phyloP scores from a whole-genome alignment of 257 asterid species.

The Nicotiana attenuata region DNA sequence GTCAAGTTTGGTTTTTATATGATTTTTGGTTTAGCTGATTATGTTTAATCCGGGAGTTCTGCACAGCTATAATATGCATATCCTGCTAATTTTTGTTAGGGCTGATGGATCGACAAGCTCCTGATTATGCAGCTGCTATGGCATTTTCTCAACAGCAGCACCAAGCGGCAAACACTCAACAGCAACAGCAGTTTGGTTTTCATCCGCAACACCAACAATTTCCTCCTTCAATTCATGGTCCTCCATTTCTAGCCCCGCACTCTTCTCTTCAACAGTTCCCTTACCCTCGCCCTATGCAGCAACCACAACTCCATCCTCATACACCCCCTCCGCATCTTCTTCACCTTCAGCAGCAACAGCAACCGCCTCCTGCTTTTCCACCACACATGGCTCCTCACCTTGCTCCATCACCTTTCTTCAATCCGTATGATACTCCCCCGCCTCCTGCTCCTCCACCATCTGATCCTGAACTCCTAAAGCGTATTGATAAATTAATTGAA shows the following conservation, averaged over 20 bases:
- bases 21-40: not conserved
- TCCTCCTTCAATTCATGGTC: no score
- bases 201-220: no score
- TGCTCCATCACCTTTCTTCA: conserved; percentile 63
- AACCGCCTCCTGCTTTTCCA: conserved; percentile 61
- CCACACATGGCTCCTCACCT: conserved; percentile 75
- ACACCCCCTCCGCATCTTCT: no score
- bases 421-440: conserved; percentile 67
- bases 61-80: conserved; percentile 4
- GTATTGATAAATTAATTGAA: no score
- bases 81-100: conserved; percentile 10
- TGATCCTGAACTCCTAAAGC: no score
- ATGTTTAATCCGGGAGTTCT: conserved; percentile 4
- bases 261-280: no score
- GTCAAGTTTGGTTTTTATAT: not conserved
- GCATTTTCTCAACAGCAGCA: conserved; percentile 77
- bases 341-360: conserved; percentile 2
- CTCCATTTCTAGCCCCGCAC: no score
- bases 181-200: conserved; percentile 66
- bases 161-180: conserved; percentile 39
- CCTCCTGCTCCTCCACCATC: conserved; percentile 62
- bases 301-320: no score
- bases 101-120: conserved; percentile 81
- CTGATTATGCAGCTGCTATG: conserved; percentile 76
- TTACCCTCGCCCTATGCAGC: no score